Base-by-base conservation (phyloP, 306 rosid species). In the Vicia villosa region DNA sequence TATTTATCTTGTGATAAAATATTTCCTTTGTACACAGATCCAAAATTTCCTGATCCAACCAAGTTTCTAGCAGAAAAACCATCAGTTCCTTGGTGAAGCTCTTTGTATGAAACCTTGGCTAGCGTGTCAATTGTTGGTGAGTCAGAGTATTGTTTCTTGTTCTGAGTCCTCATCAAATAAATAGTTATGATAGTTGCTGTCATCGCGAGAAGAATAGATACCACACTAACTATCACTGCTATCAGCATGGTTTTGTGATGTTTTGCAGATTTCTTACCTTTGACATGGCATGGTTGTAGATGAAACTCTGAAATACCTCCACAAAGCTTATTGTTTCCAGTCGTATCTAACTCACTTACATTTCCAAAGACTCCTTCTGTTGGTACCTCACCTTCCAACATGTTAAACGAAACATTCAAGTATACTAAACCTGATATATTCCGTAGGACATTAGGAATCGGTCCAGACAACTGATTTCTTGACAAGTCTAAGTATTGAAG, bases 51-150 rank as follows among this genome's bases (percentile, higher is more conserved):
- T 0, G 15, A 52, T 51, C 72, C 76, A 15, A 69, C 56, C 3
- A 77, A 32, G 57, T 77, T 63, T 32, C 26, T 45, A 30, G 22
- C 5, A 19, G 76, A 59, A 32, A 71, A 71, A 2, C 60, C 74
- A 9, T 38, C 12, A 1, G 76, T 79, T 50, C 58, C 76, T 5
- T 38, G 26, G 19, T 74, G 56, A 0, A 80, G 37, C 14, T 32
- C 20, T 17, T 26, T 34, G 12, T 79, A 74, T 0, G 83, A 73
- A 47, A 78, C 69, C n/a, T 37, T 72, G 20, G 51, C 4, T 1
- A 72, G 9, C 0, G 10, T 51, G 10, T 47, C 66, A 13, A 12
- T 19, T 38, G 47, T 20, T 49, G 54, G 13, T 8, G 63, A 43
- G 6, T 61, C 20, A n/a, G 37, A 41, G 40, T 52, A 0, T 55